Conservation (phyloP, 129 eudicot genomes). For the Tagetes erecta region DNA sequence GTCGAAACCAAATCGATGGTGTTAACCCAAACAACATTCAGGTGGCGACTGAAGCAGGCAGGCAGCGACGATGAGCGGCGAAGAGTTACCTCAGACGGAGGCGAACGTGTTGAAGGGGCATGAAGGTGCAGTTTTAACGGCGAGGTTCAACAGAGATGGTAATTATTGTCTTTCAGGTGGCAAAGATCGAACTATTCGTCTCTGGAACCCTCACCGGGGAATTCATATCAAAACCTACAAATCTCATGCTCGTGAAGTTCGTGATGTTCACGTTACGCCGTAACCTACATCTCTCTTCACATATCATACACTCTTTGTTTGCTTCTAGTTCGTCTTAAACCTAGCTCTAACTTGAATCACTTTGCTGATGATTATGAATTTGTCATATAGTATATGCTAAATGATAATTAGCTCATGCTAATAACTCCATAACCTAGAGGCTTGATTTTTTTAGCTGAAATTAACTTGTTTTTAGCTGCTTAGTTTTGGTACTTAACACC, state of each 20-base stretch:
- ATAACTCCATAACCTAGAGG: neutral
- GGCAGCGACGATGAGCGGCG: conserved; percentile 51
- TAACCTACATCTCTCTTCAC: conserved; percentile 20
- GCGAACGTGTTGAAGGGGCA: conserved; percentile 79
- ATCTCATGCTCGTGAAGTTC: conserved; percentile 95
- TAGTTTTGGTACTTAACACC: conserved; percentile 1
- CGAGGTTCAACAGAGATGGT: conserved; percentile 83
- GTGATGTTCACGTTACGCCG: conserved; percentile 91
- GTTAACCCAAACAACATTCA: neutral
- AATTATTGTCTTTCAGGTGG: conserved; percentile 89
- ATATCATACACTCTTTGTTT: neutral
- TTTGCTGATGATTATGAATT: neutral
- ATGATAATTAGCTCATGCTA: conserved; percentile 4
- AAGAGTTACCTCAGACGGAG: conserved; percentile 64
- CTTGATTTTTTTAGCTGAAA: neutral
- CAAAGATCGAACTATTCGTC: conserved; percentile 96
- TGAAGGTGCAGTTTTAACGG: conserved; percentile 96
- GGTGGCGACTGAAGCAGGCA: neutral
- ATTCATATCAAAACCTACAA: conserved; percentile 95
- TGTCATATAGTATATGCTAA: neutral
- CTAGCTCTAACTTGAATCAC: neutral
- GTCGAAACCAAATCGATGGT: neutral
- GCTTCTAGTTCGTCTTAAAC: conserved; percentile 2
- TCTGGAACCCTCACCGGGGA: conserved; percentile 99
- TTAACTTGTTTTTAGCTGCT: neutral